Evolutionary conservation across 1,139 yeast genomes (phyloP).

Genomic region (Groenewaldozyma auringiensis): DNA sequence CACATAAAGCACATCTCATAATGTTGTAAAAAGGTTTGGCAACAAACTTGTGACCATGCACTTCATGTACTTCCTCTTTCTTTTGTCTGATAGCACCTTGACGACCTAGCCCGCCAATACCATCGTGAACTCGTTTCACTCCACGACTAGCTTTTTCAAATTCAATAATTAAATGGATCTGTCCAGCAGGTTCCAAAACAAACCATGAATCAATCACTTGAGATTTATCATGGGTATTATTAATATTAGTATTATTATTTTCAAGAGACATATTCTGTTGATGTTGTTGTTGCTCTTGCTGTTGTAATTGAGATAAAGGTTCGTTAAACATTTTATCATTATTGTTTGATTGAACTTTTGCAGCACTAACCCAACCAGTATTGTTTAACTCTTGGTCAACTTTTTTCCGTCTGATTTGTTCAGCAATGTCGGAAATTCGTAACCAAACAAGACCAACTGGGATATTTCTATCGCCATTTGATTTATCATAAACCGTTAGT

Average conservation of each 20-base stretch:
- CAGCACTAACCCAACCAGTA: slow-evolving; percentile 85
- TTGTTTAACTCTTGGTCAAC: slow-evolving; percentile 66
- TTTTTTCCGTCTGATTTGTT: slow-evolving; percentile 85
- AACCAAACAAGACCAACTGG: slow-evolving; percentile 97
- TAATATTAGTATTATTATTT: neutral
- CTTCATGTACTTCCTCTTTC: slow-evolving; percentile 91
- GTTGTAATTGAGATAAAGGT: neutral
- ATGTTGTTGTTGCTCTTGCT: neutral
- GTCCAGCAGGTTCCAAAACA: slow-evolving; percentile 89
- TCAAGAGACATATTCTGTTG: slow-evolving; percentile 7
- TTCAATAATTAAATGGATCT: slow-evolving; percentile 65
- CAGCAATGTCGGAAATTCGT: slow-evolving; percentile 80
- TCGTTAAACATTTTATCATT: slow-evolving; percentile 4
- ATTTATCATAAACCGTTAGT: slow-evolving; percentile 74
- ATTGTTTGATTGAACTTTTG: slow-evolving; percentile 31
- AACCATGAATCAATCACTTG: slow-evolving; percentile 68
- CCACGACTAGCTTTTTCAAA: slow-evolving; percentile 62
- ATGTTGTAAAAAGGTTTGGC: slow-evolving; percentile 92
- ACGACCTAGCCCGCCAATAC: slow-evolving; percentile 79
- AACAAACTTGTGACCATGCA: slow-evolving; percentile 94
- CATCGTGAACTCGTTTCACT: slow-evolving; percentile 37
- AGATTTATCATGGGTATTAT: neutral
- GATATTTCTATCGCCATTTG: slow-evolving; percentile 52
- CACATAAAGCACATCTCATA: slow-evolving; percentile 96
- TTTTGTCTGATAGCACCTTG: slow-evolving; percentile 96